Percentiles rank a stretch among this genome's conserved stretches.
phyloP scores from a whole-genome alignment of 1,139 yeast genomes.

The Cylindricascospora bacillispora region DNA sequence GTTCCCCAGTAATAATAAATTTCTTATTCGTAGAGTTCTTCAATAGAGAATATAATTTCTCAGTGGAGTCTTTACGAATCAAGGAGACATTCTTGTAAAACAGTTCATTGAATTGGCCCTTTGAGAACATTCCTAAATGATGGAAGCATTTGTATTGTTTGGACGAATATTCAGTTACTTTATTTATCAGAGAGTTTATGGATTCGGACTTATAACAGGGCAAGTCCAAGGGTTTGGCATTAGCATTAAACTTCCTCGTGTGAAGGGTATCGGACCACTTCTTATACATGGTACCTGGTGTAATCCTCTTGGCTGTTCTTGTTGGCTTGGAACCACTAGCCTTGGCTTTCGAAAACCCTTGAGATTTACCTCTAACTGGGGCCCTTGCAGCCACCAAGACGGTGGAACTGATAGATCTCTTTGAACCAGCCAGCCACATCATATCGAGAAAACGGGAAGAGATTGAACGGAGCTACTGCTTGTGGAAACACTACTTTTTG shows the following conservation, averaged over 20 bases:
- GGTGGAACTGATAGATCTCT: conserved; percentile 1
- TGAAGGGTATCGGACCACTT: conserved; percentile 22
- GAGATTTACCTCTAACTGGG: conserved; percentile 18
- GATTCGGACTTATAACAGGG: conserved; percentile 14
- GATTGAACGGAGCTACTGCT: background rate
- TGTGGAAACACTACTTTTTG: background rate
- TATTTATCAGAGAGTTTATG: conserved; percentile 8
- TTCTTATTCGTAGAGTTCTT: conserved; percentile 34
- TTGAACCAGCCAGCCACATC: conserved; percentile 1
- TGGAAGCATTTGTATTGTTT: conserved; percentile 17
- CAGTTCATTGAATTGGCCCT: conserved; percentile 51
- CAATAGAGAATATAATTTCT: conserved; percentile 10
- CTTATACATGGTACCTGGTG: conserved; percentile 19
- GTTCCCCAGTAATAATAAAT: conserved; percentile 50
- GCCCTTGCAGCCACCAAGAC: conserved; percentile 11
- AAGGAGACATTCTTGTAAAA: conserved; percentile 46
- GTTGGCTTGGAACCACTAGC: conserved; percentile 12
- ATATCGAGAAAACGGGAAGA: background rate
- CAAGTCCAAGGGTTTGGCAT: conserved; percentile 15
- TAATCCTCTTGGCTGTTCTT: conserved; percentile 15
- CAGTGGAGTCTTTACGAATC: conserved; percentile 29
- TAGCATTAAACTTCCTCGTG: conserved; percentile 15
- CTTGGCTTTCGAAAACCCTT: conserved; percentile 20
- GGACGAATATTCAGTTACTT: conserved; percentile 14
- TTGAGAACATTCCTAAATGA: conserved; percentile 45